These are phyloP conservation scores for Buxus sempervirens DNA, from an alignment of 164 flowering plant species.

Conservation along the genomic window DNA sequence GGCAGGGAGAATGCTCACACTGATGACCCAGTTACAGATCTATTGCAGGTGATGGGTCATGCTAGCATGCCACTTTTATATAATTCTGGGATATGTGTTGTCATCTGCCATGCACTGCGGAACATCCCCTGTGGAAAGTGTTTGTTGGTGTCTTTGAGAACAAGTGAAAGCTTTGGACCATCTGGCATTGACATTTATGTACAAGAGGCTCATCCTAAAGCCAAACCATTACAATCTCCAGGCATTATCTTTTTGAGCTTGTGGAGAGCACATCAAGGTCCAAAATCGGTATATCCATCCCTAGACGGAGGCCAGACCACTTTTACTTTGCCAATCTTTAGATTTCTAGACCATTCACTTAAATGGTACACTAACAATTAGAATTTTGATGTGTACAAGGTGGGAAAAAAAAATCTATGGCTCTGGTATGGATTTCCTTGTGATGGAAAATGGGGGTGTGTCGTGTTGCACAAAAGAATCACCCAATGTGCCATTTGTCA, in stretches of 20 bases:
- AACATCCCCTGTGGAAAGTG: slow-evolving; percentile 94
- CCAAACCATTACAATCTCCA: slow-evolving; percentile 96
- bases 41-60: slow-evolving; percentile 96
- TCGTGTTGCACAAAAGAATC: too few species aligned
- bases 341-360: too few species aligned
- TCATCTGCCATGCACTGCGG: slow-evolving; percentile 94
- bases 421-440: too few species aligned
- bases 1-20: slow-evolving; percentile 92
- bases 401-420: too few species aligned
- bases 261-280: slow-evolving; percentile 82
- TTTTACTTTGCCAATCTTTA: too few species aligned
- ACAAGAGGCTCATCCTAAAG: slow-evolving; percentile 88
- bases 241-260: slow-evolving; percentile 93
- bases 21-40: slow-evolving; percentile 87
- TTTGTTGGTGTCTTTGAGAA: slow-evolving; percentile 75
- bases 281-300: too few species aligned
- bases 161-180: slow-evolving; percentile 97
- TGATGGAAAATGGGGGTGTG: too few species aligned
- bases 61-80: slow-evolving; percentile 87
- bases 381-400: too few species aligned
- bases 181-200: slow-evolving; percentile 96
- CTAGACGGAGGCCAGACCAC: too few species aligned
- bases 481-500: too few species aligned
- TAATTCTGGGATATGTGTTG: slow-evolving; percentile 84
- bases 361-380: too few species aligned